Evolutionary conservation across 345 rosid species (phyloP).

Genomic region (Syzygium aromaticum): DNA sequence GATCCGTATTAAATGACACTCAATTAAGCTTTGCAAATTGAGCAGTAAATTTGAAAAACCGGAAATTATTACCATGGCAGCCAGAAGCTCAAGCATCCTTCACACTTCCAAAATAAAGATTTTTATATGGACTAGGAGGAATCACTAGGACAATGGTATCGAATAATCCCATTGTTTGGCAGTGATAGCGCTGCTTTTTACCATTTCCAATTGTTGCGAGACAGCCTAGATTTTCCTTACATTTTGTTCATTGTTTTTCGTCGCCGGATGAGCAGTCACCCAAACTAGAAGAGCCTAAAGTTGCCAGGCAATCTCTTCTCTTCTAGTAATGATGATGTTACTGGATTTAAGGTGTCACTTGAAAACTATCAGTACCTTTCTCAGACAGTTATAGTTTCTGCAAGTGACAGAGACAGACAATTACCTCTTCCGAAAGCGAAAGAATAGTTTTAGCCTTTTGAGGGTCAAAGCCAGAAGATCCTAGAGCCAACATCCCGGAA

Average conservation of each 20-base stretch:
- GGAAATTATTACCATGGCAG: not conserved
- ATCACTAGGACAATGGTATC: not conserved
- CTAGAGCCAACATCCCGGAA: slow-evolving; percentile 96
- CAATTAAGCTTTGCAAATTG: not conserved
- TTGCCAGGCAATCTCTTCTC: not conserved
- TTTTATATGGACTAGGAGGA: not conserved
- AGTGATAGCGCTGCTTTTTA: not conserved
- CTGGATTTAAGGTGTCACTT: not conserved
- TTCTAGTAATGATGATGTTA: not conserved
- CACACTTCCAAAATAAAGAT: not conserved
- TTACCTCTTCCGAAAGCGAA: slow-evolving; percentile 89
- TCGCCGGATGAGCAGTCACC: not conserved
- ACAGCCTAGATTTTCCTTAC: not conserved
- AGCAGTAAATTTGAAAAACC: not conserved
- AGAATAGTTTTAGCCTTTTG: slow-evolving; percentile 48
- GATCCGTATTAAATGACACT: not conserved
- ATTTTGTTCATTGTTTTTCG: not conserved
- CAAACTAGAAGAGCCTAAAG: not conserved
- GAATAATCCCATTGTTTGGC: not conserved
- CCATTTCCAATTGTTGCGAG: not conserved
- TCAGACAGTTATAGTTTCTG: not conserved
- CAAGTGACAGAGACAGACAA: not conserved
- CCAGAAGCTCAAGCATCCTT: not conserved
- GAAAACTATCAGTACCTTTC: not conserved
- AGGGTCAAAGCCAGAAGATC: slow-evolving; percentile 72